Evolutionary conservation across 2,329 filamentous ascomycete species (phyloP).

Genomic region (Phaeosphaeria sp.): DNA sequence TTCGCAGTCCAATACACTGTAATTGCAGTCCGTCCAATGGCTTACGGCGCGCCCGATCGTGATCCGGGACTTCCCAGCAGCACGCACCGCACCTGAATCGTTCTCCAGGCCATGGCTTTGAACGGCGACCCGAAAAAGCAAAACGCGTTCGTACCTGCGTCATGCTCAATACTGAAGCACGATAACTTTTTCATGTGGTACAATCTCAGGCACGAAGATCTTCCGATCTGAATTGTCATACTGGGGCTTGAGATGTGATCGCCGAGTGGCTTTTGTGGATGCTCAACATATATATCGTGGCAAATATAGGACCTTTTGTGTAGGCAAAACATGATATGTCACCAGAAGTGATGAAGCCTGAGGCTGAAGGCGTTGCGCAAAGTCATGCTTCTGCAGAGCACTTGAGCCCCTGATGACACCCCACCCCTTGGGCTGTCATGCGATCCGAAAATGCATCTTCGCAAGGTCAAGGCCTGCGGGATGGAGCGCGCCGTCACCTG

Average conservation of each 20-base stretch:
- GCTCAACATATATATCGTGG: background rate
- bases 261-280: background rate
- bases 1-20: background rate
- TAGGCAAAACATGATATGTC: background rate
- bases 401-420: conserved; percentile 20
- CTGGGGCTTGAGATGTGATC: background rate
- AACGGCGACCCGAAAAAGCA: background rate
- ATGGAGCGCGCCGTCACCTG: conserved; percentile 35
- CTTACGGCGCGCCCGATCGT: background rate
- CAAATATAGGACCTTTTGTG: background rate
- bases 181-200: background rate
- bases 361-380: background rate
- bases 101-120: background rate
- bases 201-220: background rate
- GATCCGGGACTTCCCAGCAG: background rate
- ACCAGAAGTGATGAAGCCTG: background rate
- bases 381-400: background rate
- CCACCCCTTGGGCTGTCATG: conserved; percentile 26
- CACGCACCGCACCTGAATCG: background rate
- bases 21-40: background rate
- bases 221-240: background rate
- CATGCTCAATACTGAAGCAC: background rate
- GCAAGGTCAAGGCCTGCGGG: conserved; percentile 33
- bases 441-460: conserved; percentile 10
- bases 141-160: background rate